Conservation (phyloP, 2,329 filamentous ascomycete species). For the Allantophomopsis cytisporea region DNA sequence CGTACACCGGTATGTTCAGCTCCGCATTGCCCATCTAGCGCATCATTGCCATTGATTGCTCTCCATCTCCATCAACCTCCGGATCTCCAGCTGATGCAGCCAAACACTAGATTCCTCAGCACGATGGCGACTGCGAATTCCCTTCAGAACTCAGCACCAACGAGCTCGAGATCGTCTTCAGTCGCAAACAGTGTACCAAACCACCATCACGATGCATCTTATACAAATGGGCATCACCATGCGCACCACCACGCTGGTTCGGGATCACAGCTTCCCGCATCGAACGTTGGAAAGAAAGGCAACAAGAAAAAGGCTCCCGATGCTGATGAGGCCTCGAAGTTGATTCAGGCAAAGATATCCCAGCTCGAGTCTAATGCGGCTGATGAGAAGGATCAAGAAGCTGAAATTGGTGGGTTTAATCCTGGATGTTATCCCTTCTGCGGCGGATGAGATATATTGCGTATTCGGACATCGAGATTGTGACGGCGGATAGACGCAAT, state of each 20-base stretch:
- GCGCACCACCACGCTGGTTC: constrained; percentile 23
- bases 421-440: constrained; percentile 1
- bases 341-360: constrained; percentile 85
- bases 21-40: no score
- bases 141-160: constrained; percentile 22
- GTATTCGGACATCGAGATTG: background rate
- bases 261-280: constrained; percentile 29
- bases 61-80: no score
- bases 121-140: constrained; percentile 20
- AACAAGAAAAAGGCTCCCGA: constrained; percentile 79
- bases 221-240: constrained; percentile 16
- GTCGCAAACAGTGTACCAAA: constrained; percentile 10
- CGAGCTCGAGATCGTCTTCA: constrained; percentile 15
- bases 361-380: constrained; percentile 90
- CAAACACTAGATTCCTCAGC: constrained; percentile 1
- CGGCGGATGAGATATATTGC: constrained; percentile 1
- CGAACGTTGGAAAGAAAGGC: constrained; percentile 53
- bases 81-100: no score
- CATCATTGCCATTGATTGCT: no score
- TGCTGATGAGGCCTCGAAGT: constrained; percentile 78
- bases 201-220: constrained; percentile 14
- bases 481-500: background rate
- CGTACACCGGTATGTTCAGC: no score
- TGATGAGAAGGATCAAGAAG: constrained; percentile 88
- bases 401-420: constrained; percentile 69